Base-by-base conservation (phyloP, 192 early-diverging fungal genomes). In the Podila epicladia region DNA sequence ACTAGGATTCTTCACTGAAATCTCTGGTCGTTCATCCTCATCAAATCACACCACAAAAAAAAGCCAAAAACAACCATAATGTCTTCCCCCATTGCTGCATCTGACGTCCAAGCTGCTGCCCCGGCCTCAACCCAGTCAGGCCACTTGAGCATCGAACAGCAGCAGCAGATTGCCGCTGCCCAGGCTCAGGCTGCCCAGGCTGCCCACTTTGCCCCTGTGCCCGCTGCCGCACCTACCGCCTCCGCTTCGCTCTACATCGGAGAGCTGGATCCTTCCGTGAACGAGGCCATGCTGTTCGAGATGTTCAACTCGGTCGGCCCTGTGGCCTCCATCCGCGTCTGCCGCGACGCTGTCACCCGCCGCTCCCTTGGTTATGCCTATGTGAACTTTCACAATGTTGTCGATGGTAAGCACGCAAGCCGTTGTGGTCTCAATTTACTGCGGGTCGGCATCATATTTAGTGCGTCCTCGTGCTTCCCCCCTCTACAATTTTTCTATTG, bases 251-350 rank as follows among this genome's bases (percentile, higher is more conserved):
- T 99, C 61, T 99, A 99, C 86, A 95, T 99, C 59, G 97, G 97
- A 69, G 97, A 99, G 86, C 90, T 99, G 35, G 97, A 98, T 79
- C 92, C 93, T 71, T 92, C 94, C 55, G 97, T 99, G 68, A 98
- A 96, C 64, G 98, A 99, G 88, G 96, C 98, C 50, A 92, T 95
- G 87, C 87, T 99, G 64, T 99, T 96, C 70, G 98, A 99, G 83
- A 91, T 98, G 85, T 99, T 99, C 89, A 96, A 95, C 87, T 90
- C 93, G 84, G 77, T 97, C 65, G 97, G 97, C 38, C 95, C 96
- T 32, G 97, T 99, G 68, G 94, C 97, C 63, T 94, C 93, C 69
- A 98, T 99, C 78, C 95, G 98, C 83, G 97, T 99, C 51, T 99
- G 98, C 86, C 89, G 98, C 76, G 98, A 99, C 82, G 94, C 96